A percentile compares a stretch with the other conserved stretches of the same genome.
These are phyloP conservation scores for Rhodomyrtus psidioides DNA, from an alignment of 441 rosid genomes.

Conservation along the genomic window DNA sequence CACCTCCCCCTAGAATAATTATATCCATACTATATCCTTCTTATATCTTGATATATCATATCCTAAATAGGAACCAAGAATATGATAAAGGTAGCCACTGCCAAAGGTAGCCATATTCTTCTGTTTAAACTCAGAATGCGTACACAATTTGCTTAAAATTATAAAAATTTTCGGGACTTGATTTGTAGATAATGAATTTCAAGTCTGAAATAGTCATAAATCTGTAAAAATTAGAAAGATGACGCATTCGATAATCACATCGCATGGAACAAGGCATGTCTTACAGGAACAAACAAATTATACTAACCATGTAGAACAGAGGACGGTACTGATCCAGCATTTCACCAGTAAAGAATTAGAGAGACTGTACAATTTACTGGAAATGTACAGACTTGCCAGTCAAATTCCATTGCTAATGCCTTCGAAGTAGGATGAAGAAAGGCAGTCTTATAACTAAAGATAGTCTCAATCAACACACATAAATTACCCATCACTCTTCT, in stretches of 20 bases:
- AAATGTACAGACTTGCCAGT: not conserved
- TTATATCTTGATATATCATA: too few species aligned
- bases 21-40: too few species aligned
- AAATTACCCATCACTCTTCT: slow-evolving; percentile 31
- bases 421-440: not conserved
- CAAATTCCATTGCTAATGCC: not conserved
- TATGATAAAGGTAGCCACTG: too few species aligned
- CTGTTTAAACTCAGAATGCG: not conserved
- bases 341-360: not conserved
- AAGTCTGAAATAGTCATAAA: not conserved
- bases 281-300: not conserved
- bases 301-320: not conserved
- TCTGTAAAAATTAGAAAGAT: not conserved
- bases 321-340: not conserved
- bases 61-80: too few species aligned
- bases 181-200: not conserved
- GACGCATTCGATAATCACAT: not conserved
- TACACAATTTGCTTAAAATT: not conserved
- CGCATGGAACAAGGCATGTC: not conserved
- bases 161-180: not conserved
- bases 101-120: too few species aligned
- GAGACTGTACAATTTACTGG: not conserved
- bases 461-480: not conserved
- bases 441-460: not conserved
- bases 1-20: too few species aligned